These are phyloP conservation scores for Pezicula radicicola DNA, from an alignment of 2,329 filamentous ascomycete genomes.

Conservation along the genomic window DNA sequence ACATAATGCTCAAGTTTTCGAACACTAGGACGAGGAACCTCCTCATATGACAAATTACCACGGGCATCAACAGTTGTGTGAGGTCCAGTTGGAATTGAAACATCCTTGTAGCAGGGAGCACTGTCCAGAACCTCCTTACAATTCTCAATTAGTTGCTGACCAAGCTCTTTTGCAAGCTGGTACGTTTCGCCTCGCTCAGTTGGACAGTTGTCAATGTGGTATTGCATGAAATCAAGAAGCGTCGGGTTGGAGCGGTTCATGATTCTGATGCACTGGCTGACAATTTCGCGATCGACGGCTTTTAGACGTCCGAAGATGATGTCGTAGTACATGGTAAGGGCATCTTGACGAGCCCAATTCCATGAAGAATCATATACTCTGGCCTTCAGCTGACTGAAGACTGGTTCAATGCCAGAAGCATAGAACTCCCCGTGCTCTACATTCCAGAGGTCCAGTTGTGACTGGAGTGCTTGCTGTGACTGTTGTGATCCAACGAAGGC, in stretches of 20 bases:
- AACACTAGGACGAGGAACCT: slow-evolving; percentile 81
- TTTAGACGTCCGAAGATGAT: slow-evolving; percentile 95
- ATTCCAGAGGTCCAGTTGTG: slow-evolving; percentile 91
- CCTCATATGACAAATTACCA: slow-evolving; percentile 89
- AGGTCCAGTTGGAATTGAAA: slow-evolving; percentile 85
- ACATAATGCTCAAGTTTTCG: slow-evolving; percentile 98
- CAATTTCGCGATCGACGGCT: slow-evolving; percentile 93
- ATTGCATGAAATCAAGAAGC: slow-evolving; percentile 98
- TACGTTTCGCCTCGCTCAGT: slow-evolving; percentile 97
- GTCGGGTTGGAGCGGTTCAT: slow-evolving; percentile 99
- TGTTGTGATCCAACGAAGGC: slow-evolving; percentile 81
- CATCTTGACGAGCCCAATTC: slow-evolving; percentile 99
- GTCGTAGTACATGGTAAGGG: slow-evolving; percentile 97
- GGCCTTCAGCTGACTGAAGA: slow-evolving; percentile 91
- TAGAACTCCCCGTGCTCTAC: slow-evolving; percentile 97
- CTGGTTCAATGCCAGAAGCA: slow-evolving; percentile 87
- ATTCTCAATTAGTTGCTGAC: slow-evolving; percentile 92
- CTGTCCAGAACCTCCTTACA: slow-evolving; percentile 87
- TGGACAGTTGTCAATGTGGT: slow-evolving; percentile 98
- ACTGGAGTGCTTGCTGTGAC: slow-evolving; percentile 82
- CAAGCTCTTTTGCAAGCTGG: slow-evolving; percentile 93
- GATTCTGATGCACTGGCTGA: slow-evolving; percentile 96
- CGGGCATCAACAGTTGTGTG: slow-evolving; percentile 89
- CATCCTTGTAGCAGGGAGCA: slow-evolving; percentile 93
- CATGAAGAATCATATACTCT: slow-evolving; percentile 97